These are phyloP conservation scores for Clonostachys solani DNA, from an alignment of 2,329 filamentous ascomycete species.

Conservation along the genomic window DNA sequence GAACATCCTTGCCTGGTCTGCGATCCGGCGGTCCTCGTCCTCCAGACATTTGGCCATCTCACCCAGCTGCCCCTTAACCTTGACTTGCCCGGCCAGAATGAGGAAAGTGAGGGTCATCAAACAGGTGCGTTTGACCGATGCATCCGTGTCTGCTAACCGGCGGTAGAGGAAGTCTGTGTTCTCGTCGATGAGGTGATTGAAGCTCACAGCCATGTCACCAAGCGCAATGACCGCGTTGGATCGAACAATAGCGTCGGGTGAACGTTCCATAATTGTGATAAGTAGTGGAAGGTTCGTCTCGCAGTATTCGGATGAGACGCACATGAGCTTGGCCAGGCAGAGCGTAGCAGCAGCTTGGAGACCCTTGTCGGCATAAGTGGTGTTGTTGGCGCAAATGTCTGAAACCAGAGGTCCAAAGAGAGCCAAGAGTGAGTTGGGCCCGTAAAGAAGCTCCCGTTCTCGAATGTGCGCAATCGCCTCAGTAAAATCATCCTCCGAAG, in stretches of 20 bases:
- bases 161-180: constrained; percentile 98
- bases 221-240: constrained; percentile 96
- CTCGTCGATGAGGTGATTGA: constrained; percentile 98
- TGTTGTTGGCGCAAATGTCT: constrained; percentile 94
- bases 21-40: constrained; percentile 90
- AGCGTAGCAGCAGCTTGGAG: constrained; percentile 91
- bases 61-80: constrained; percentile 96
- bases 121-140: constrained; percentile 92
- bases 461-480: constrained; percentile 82
- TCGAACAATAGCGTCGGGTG: constrained; percentile 84
- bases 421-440: constrained; percentile 77
- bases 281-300: constrained; percentile 88
- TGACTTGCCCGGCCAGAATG: constrained; percentile 95
- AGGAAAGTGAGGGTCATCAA: constrained; percentile 98
- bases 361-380: constrained; percentile 81
- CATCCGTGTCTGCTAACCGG: constrained; percentile 81
- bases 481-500: constrained; percentile 89
- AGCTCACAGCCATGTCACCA: constrained; percentile 98
- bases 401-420: constrained; percentile 88
- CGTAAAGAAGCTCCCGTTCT: constrained; percentile 79
- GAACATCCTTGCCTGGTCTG: constrained; percentile 95
- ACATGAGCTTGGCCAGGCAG: constrained; percentile 98
- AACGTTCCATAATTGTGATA: constrained; percentile 96
- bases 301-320: constrained; percentile 94
- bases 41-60: constrained; percentile 99